Conservation (phyloP, 768 basidiomycete genomes). For the Mycena leptocephala region DNA sequence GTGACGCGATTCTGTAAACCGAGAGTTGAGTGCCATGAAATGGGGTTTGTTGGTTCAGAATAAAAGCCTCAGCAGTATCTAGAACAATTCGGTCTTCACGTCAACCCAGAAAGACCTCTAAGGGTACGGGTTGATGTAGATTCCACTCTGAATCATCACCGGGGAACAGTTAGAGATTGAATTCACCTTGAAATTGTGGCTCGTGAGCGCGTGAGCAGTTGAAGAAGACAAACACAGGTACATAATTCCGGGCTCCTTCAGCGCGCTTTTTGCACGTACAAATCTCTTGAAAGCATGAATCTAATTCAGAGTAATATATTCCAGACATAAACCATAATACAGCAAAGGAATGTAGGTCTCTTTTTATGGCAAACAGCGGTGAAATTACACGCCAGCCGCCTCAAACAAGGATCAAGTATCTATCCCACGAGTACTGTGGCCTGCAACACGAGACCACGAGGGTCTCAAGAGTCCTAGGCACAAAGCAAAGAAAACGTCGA, state of each 20-base stretch:
- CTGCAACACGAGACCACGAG: background rate
- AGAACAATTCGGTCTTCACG: slow-evolving; percentile 87
- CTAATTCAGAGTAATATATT: no score
- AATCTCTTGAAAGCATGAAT: no score
- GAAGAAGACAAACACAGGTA: background rate
- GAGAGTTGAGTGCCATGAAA: slow-evolving; percentile 34
- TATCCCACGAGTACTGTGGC: slow-evolving; percentile 20
- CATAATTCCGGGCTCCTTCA: background rate
- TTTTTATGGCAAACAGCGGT: slow-evolving; percentile 79
- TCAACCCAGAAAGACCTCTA: slow-evolving; percentile 68
- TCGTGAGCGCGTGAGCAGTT: background rate
- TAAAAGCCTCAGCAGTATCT: slow-evolving; percentile 91
- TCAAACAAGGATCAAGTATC: slow-evolving; percentile 77
- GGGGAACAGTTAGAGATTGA: slow-evolving; percentile 21
- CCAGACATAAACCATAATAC: no score
- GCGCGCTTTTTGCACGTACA: no score
- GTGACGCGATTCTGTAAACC: slow-evolving; percentile 14
- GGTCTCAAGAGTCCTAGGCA: background rate
- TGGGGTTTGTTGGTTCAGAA: slow-evolving; percentile 14
- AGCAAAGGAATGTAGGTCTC: slow-evolving; percentile 45
- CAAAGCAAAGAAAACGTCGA: slow-evolving; percentile 34
- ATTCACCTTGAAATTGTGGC: slow-evolving; percentile 25
- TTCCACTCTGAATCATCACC: slow-evolving; percentile 96
- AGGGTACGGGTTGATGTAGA: slow-evolving; percentile 77
- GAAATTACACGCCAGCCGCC: slow-evolving; percentile 65